phyloP scores from a whole-genome alignment of 345 rosid species.

The Eucalyptus urophylla region DNA sequence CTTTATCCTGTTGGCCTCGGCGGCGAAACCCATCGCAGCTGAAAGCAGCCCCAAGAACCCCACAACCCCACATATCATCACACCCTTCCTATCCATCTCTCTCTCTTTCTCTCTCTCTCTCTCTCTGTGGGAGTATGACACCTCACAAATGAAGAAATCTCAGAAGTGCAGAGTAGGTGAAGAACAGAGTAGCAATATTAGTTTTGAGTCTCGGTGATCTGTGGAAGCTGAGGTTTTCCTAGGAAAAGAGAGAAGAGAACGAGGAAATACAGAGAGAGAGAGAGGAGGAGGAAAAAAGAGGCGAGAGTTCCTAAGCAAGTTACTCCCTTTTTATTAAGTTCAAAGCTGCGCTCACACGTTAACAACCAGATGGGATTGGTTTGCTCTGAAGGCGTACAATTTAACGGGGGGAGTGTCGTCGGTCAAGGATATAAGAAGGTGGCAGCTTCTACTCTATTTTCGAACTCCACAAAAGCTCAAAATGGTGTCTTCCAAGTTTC shows the following conservation, averaged over 20 bases:
- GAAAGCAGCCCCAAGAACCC: slow-evolving; percentile 60
- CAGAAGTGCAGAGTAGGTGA: background rate
- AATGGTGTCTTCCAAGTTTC: background rate
- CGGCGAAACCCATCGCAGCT: slow-evolving; percentile 75
- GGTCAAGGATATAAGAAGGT: background rate
- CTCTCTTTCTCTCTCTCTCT: background rate
- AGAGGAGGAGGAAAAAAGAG: too few relatives aligned
- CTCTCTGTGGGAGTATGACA: background rate
- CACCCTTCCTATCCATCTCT: slow-evolving; percentile 51
- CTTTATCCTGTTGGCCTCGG: slow-evolving; percentile 78
- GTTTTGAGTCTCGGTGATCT: background rate
- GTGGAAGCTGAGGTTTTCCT: background rate
- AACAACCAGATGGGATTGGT: background rate
- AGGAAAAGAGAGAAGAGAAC: background rate
- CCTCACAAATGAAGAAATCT: background rate
- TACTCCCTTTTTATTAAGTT: background rate
- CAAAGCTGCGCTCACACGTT: background rate
- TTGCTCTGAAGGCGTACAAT: background rate
- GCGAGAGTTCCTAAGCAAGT: background rate
- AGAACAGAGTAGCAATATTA: background rate
- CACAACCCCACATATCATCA: slow-evolving; percentile 37
- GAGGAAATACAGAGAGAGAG: background rate
- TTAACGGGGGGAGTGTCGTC: background rate
- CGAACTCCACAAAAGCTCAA: background rate
- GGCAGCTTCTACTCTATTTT: background rate